A percentile compares a stretch with the other conserved stretches of the same genome.
Evolutionary conservation across 495 filamentous ascomycete genomes (phyloP).

Genomic region (Aspergillus steynii): DNA sequence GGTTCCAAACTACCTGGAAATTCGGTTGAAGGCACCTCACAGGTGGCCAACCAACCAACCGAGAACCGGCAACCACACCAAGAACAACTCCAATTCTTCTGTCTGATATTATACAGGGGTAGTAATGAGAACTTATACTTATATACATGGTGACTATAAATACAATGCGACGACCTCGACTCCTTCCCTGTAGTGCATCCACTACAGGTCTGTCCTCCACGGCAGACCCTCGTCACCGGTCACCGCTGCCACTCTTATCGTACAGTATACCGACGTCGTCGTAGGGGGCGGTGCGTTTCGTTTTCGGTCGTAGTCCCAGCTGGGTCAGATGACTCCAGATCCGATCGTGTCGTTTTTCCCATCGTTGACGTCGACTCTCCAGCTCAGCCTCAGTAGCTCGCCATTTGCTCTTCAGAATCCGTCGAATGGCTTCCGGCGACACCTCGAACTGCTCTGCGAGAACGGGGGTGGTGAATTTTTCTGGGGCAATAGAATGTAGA

Average conservation of each 20-base stretch:
- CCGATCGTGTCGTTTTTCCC: slow-evolving; percentile 74
- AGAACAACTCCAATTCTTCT: neutral
- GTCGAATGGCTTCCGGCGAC: slow-evolving; percentile 79
- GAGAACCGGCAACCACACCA: neutral
- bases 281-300: slow-evolving; percentile 23
- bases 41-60: neutral
- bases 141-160: neutral
- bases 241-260: slow-evolving; percentile 15
- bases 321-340: slow-evolving; percentile 78
- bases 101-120: neutral
- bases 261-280: slow-evolving; percentile 32
- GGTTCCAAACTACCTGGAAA: no score
- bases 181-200: no score
- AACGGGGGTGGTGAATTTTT: slow-evolving; percentile 69
- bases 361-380: slow-evolving; percentile 63
- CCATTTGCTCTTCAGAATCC: slow-evolving; percentile 88
- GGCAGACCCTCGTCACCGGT: slow-evolving; percentile 2
- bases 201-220: neutral
- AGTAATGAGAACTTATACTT: neutral
- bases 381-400: slow-evolving; percentile 60
- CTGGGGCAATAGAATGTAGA: slow-evolving; percentile 71
- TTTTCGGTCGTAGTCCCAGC: slow-evolving; percentile 60
- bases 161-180: neutral
- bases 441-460: slow-evolving; percentile 80
- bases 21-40: neutral